Base-by-base conservation (phyloP, 257 asterid species). In the Cruciata laevipes region DNA sequence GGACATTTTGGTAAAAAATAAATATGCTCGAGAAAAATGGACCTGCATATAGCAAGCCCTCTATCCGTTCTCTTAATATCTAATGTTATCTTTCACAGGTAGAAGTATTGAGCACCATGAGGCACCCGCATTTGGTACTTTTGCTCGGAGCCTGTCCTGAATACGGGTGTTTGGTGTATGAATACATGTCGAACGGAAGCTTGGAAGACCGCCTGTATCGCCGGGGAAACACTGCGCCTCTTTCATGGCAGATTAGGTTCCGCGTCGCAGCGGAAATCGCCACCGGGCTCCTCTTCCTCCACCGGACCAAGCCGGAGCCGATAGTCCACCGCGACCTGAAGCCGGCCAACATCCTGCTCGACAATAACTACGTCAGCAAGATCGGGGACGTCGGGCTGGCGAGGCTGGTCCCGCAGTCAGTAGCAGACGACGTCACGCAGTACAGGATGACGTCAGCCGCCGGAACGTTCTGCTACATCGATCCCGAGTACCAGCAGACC, bases 121-220 rank as follows among this genome's bases (percentile, higher is more conserved):
- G 98, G 62, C 98, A 89, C 79, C 98, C 98, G 3, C 80, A 91
- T 62, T 78, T 91, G 90, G 98, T 91, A 32, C 81, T 91, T 33
- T 87, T 91, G 44, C 92, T 91, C 3, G 98, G 98, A 63, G 98
- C 96, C 1, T 89, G 98, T 67, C 98, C 98, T 4, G 98, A 91
- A 60, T 87, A 85, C 62, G 98, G 98, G 17, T 91, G 98, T 38
- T 77, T 91, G 42, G 93, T 91, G 0, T 91, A 89, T 21, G 96
- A 91, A 65, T 87, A 85, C 86, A 89, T 91, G 91, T 78, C 87
- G 2, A 87, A 85, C 10, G 96, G 98, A 13, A 89, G 96, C 82
- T 73, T 91, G n/a, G 98, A 91, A 38, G 96, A 89, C 40, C 76
- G 96, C 21, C 90, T 89, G 25, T 62, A 42, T 40, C 71, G 81